Evolutionary conservation across 495 filamentous ascomycete genomes (phyloP).

Genomic region (Penicillium canariense): DNA sequence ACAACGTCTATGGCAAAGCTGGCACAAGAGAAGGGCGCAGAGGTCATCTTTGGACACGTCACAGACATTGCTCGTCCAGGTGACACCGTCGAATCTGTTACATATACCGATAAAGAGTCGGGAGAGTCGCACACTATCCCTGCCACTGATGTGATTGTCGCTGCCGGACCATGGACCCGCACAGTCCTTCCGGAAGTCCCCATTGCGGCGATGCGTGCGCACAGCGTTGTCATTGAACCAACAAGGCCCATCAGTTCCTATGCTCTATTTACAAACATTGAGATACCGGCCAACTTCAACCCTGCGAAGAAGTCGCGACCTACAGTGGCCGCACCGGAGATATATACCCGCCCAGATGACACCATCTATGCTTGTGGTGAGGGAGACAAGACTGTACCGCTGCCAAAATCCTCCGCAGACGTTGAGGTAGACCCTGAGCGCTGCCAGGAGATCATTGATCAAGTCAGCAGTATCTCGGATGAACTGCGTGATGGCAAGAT

Average conservation of each 20-base stretch:
- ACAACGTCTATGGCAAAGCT: constrained; percentile 83
- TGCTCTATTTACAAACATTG: constrained; percentile 87
- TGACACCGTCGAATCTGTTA: constrained; percentile 61
- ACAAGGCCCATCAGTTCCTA: constrained; percentile 76
- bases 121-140: constrained; percentile 56
- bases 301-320: constrained; percentile 49
- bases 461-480: constrained; percentile 74
- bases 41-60: constrained; percentile 66
- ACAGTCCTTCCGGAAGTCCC: constrained; percentile 70
- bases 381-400: constrained; percentile 70
- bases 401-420: constrained; percentile 72
- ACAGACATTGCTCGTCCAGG: constrained; percentile 57
- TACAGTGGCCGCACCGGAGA: constrained; percentile 77
- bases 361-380: constrained; percentile 95
- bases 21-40: constrained; percentile 70
- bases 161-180: constrained; percentile 89
- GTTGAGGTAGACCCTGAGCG: constrained; percentile 73
- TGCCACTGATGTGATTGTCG: constrained; percentile 78
- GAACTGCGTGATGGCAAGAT: constrained; percentile 74
- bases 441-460: constrained; percentile 86
- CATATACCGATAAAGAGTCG: constrained; percentile 67
- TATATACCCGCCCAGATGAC: constrained; percentile 84
- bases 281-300: constrained; percentile 62
- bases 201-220: constrained; percentile 78
- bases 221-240: constrained; percentile 82